Evolutionary conservation across 352 stramenopile genomes (phyloP), one percentile per base, ranked within the genome.

Genomic region (Phytophthora pisi): DNA sequence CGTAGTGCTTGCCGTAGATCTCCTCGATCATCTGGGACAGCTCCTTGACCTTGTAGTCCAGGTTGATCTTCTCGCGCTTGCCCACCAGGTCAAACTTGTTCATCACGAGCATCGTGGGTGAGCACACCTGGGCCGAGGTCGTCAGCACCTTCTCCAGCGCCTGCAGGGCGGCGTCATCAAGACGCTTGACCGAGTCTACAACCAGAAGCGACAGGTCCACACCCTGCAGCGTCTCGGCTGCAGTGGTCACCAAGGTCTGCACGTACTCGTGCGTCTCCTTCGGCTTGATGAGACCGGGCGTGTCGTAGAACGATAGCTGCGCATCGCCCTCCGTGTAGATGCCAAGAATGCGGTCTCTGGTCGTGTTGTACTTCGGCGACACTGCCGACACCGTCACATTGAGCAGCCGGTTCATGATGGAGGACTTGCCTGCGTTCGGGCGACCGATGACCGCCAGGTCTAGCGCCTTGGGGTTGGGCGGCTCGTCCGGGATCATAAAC

Each of bases 281-380:
- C n/a, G 86, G 82, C 55, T 95, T 95, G 58, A 96, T 93, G 8
- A 95, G 79, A 43, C 88, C 88, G 5, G 88, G 88, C 23, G 88
- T 96, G 61, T 96, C 88, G 70, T 93, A 95, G 62, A 96, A 96
- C 50, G 81, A 83, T 42, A 96, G 73, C 64, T 96, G 88, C 38
- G 74, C 79, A 57, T 93, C 75, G 24, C 81, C 78, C 58, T 92
- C 74, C 11, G 88, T 96, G 38, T 88, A 72, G 28, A 96, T 91
- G 20, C 88, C 88, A 38, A 96, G 73, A 30, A 92, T 72, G 42
- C 84, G 84, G 34, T 96, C 82, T 2, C 88, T 79, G 20, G 88
- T 96, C 20, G 88, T 96, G 66, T 96, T 96, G 66, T 96, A 96
- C 74, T 96, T 96, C 38, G 86, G 78, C 6, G 88, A 96, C 4